phyloP scores from a whole-genome alignment of 768 basidiomycete species.

The Tubosaeta sp. region DNA sequence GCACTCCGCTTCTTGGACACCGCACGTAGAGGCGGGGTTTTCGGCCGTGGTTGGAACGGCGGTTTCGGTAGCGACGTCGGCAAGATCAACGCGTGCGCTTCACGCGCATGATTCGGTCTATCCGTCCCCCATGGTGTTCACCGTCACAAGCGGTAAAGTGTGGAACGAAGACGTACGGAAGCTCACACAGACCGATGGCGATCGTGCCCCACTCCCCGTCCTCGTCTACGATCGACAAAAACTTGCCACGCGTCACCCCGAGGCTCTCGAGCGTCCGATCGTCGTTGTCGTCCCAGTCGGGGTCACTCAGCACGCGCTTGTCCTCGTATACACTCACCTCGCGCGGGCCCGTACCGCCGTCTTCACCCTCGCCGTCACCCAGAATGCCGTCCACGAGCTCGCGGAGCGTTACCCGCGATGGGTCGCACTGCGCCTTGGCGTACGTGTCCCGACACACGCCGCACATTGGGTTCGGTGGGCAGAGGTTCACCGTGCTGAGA shows the following conservation, averaged over 20 bases:
- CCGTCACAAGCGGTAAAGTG: not conserved
- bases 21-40: conserved; percentile 37
- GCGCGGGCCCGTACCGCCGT: conserved; percentile 35
- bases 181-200: conserved; percentile 58
- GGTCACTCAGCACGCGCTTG: conserved; percentile 81
- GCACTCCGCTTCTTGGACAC: conserved; percentile 55
- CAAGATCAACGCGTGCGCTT: conserved; percentile 54
- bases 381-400: conserved; percentile 70
- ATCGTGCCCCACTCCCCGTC: conserved; percentile 74
- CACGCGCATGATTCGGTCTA: conserved; percentile 54
- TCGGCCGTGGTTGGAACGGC: conserved; percentile 37
- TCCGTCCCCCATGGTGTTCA: not conserved
- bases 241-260: conserved; percentile 77
- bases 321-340: conserved; percentile 86
- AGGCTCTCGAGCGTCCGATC: conserved; percentile 78
- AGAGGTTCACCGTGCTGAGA: conserved; percentile 63
- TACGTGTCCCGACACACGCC: conserved; percentile 88
- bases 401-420: conserved; percentile 60
- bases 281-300: conserved; percentile 90
- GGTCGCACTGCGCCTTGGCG: conserved; percentile 68
- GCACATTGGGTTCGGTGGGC: conserved; percentile 71
- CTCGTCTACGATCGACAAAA: conserved; percentile 86
- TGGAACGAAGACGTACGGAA: conserved; percentile 55
- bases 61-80: conserved; percentile 63
- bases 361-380: conserved; percentile 40